Conservation (phyloP, 148 eudicot genomes). For the Arbutus unedo region DNA sequence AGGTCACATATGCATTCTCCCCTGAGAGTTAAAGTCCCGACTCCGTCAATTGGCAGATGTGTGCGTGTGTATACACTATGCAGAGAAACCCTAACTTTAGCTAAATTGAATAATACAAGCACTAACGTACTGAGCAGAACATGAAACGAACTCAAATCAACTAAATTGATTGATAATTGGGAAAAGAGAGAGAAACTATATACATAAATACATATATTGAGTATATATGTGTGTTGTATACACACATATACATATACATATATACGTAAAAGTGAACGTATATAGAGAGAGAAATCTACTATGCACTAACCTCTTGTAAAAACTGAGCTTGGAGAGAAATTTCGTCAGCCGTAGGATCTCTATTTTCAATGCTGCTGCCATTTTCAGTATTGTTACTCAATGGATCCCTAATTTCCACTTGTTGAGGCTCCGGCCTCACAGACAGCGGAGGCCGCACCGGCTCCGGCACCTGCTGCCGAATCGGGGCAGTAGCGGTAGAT, state of each 20-base stretch:
- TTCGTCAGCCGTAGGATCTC: slow-evolving; percentile 44
- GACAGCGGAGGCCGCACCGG: slow-evolving; percentile 32
- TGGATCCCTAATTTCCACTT: slow-evolving; percentile 40
- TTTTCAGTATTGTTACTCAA: slow-evolving; percentile 30
- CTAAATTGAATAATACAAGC: background rate
- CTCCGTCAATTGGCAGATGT: background rate
- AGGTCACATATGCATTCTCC: background rate
- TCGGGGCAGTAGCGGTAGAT: slow-evolving; percentile 1
- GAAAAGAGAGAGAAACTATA: background rate
- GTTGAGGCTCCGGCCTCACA: slow-evolving; percentile 33
- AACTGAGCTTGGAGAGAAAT: slow-evolving; percentile 79
- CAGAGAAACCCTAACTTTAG: background rate
- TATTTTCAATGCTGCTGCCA: slow-evolving; percentile 26
- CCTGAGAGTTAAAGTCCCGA: background rate
- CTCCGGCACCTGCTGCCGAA: slow-evolving; percentile 22
- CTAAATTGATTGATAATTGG: background rate
- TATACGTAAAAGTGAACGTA: background rate
- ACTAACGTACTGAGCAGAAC: background rate
- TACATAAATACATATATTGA: background rate
- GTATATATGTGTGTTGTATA: too few relatives aligned
- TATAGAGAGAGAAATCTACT: background rate
- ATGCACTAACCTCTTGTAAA: slow-evolving; percentile 58
- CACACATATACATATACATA: background rate
- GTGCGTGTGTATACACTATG: background rate
- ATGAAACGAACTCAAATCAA: background rate